phyloP scores from a whole-genome alignment of 2,329 filamentous ascomycete species.

The Arthroderma sp. region DNA sequence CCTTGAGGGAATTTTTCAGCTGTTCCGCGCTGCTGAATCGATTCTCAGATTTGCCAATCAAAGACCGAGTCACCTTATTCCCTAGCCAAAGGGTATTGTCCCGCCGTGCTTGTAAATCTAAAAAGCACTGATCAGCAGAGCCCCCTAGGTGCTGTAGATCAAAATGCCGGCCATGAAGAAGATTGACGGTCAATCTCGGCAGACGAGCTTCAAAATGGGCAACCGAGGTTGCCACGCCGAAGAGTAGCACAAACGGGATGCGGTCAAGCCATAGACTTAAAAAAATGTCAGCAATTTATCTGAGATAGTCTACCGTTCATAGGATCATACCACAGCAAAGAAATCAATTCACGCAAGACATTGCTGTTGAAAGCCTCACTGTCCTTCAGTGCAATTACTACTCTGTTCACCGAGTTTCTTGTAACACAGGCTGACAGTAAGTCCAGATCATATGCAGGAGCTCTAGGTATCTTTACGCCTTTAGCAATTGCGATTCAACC shows the following conservation, averaged over 20 bases:
- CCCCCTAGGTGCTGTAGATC: constrained; percentile 38
- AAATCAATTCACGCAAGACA: constrained; percentile 33
- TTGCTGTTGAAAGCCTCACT: constrained; percentile 35
- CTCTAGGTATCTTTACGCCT: constrained; percentile 23
- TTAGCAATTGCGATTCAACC: constrained; percentile 2
- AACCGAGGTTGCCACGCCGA: constrained; percentile 50
- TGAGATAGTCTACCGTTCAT: not conserved
- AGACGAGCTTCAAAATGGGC: constrained; percentile 48
- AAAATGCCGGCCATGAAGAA: constrained; percentile 43
- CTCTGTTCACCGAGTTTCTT: constrained; percentile 22
- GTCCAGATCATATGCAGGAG: constrained; percentile 34
- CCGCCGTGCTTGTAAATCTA: constrained; percentile 22
- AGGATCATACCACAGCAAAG: constrained; percentile 32
- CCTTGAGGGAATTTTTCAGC: constrained; percentile 40
- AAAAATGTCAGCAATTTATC: not conserved
- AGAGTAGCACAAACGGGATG: constrained; percentile 45
- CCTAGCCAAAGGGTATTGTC: constrained; percentile 38
- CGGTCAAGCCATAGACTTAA: constrained; percentile 46
- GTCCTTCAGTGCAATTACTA: constrained; percentile 33
- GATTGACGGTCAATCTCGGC: constrained; percentile 38
- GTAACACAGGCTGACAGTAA: constrained; percentile 31
- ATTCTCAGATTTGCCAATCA: constrained; percentile 45
- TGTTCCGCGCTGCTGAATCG: constrained; percentile 46
- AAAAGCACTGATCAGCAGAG: constrained; percentile 30
- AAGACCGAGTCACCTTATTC: constrained; percentile 35